Base-by-base conservation (phyloP, 768 basidiomycete genomes). In the Antrodiella citrinella region DNA sequence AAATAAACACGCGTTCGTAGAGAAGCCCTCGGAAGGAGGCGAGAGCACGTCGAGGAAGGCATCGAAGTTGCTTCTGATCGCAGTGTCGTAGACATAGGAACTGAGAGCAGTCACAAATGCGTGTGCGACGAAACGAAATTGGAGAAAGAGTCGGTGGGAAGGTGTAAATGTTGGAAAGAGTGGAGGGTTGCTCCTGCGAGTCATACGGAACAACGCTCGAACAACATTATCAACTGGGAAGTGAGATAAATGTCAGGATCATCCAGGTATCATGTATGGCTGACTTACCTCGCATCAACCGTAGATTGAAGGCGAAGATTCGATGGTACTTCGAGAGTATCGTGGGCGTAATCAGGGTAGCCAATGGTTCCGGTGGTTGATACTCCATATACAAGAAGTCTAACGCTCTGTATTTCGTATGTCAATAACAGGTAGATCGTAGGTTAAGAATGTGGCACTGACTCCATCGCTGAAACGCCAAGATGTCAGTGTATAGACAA, bases 321-420 rank as follows among this genome's bases (percentile, higher is more conserved):
- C 86, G 72, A 55, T 92, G 88, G 60, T 94, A 94, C 62, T 93
- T 94, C 4, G 78, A 82, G n/a, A 93, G 65, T 25, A 86, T 75
- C 3, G 77, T 72, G 1, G 78, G 70, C 2, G 88, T 80, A 25
- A 95, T 84, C 9, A 95, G 62, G 10, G 82, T 73, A 43, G 82
- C 78, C 35, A 95, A 68, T 0, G 90, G 79, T n/a, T 73, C 73
- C 1, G 91, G 89, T n/a, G 89, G 84, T 58, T 86, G 56, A 65
- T 95, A 95, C 55, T 91, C 82, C 71, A 95, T 82, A 60, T 89
- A 90, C 12, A 95, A 67, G 61, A 94, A 95, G 63, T 94, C 92
- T 40, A 95, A 64, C 4, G 92, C 91, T 63, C 88, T 90, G 55
- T 4, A 42, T n/a, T n/a, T n/a, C n/a, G n/a, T n/a, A 24, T 45